These are phyloP conservation scores for Ceratobasidium sp. DNA, from an alignment of 1,284 basidiomycete species.

Conservation along the genomic window DNA sequence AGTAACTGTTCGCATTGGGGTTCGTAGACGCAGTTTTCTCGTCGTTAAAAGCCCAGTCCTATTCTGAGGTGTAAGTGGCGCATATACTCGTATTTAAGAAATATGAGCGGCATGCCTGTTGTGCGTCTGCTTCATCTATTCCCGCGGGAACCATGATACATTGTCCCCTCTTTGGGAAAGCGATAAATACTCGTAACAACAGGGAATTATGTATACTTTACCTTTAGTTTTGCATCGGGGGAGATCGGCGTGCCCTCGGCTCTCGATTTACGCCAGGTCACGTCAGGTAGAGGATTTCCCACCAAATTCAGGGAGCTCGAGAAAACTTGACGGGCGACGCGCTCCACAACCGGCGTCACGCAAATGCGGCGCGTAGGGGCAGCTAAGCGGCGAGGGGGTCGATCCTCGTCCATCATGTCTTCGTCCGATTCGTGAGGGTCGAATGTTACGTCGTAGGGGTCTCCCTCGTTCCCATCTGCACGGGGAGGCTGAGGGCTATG, in stretches of 20 bases:
- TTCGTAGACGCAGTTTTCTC: constrained; percentile 9
- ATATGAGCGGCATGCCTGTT: background rate
- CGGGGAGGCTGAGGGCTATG: background rate
- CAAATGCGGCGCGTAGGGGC: constrained; percentile 16
- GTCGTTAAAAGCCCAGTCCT: constrained; percentile 35
- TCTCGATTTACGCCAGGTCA: constrained; percentile 26
- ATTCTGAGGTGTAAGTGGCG: background rate
- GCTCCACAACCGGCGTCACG: constrained; percentile 18
- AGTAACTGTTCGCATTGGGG: constrained; percentile 1
- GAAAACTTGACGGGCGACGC: constrained; percentile 14
- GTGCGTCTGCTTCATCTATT: constrained; percentile 12
- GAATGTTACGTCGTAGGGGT: constrained; percentile 5
- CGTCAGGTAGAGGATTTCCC: constrained; percentile 16
- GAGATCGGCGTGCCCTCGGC: background rate
- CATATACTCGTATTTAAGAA: background rate
- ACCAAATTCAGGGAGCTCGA: constrained; percentile 6
- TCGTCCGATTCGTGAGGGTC: constrained; percentile 14
- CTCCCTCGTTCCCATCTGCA: background rate
- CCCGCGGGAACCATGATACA: constrained; percentile 18
- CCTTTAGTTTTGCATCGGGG: background rate
- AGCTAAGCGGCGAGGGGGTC: background rate
- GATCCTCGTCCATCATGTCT: constrained; percentile 6
- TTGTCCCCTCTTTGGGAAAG: background rate
- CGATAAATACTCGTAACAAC: background rate
- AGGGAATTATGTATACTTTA: background rate